A percentile compares a stretch with the other conserved stretches of the same genome.
Conservation (phyloP, 2,329 filamentous ascomycete genomes). For the Alternaria metachromatica region DNA sequence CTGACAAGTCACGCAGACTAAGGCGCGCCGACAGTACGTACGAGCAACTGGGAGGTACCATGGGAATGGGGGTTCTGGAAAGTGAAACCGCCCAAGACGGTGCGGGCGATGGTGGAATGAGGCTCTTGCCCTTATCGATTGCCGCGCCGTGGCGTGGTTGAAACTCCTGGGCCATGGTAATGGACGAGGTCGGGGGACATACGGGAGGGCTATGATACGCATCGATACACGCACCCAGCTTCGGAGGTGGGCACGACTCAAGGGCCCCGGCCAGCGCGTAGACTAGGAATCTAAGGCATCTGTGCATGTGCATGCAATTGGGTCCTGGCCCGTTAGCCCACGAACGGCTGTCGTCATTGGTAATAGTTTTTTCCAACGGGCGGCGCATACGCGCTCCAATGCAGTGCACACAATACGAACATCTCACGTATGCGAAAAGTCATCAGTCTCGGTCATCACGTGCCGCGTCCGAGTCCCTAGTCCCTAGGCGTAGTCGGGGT, state of each 20-base stretch:
- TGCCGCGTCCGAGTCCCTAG: slow-evolving; percentile 8
- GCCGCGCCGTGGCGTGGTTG: slow-evolving; percentile 19
- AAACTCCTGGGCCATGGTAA: slow-evolving; percentile 14
- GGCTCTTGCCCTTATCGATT: slow-evolving; percentile 30
- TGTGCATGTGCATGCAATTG: slow-evolving; percentile 24
- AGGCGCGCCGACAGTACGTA: slow-evolving; percentile 1
- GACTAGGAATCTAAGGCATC: slow-evolving; percentile 21
- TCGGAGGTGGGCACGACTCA: slow-evolving; percentile 21
- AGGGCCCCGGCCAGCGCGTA: slow-evolving; percentile 22
- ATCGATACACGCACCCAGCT: not conserved
- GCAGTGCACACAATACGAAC: slow-evolving; percentile 13
- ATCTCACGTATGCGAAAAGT: slow-evolving; percentile 16
- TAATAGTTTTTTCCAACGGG: slow-evolving; percentile 15
- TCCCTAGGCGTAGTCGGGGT: not conserved
- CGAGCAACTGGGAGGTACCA: slow-evolving; percentile 13
- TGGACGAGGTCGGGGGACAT: not conserved
- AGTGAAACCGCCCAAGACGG: not conserved
- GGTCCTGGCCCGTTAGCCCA: slow-evolving; percentile 22
- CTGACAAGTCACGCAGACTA: slow-evolving; percentile 18
- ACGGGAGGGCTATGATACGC: not conserved
- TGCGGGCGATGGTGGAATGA: slow-evolving; percentile 10
- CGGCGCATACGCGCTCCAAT: slow-evolving; percentile 22
- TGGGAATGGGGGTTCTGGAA: not conserved
- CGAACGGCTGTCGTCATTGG: slow-evolving; percentile 24
- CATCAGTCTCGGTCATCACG: slow-evolving; percentile 22